Evolutionary conservation across 2,329 filamentous ascomycete species (phyloP).

Genomic region (Epichloe gansuensis): DNA sequence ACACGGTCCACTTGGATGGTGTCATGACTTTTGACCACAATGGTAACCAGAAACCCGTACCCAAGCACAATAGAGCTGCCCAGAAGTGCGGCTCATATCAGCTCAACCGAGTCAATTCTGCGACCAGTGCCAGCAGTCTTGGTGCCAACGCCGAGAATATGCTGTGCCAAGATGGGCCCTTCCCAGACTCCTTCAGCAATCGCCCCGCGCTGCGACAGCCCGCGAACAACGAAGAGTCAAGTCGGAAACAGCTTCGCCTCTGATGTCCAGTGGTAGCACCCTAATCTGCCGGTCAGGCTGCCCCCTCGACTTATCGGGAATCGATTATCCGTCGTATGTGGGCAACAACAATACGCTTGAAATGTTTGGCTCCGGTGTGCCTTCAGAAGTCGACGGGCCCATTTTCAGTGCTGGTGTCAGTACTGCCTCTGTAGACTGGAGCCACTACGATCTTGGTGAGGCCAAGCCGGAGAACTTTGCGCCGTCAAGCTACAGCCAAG

Average conservation of each 20-base stretch:
- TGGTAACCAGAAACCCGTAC: constrained; percentile 50
- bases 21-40: constrained; percentile 49
- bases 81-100: constrained; percentile 53
- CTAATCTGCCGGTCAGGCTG: constrained; percentile 40
- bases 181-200: constrained; percentile 19
- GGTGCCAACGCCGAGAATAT: constrained; percentile 30
- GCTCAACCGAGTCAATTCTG: constrained; percentile 45
- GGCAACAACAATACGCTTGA: constrained; percentile 35
- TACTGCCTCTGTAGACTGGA: constrained; percentile 37
- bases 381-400: constrained; percentile 41
- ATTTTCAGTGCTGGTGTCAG: constrained; percentile 51
- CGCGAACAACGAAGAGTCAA: constrained; percentile 42
- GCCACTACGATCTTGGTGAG: constrained; percentile 33
- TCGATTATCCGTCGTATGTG: constrained; percentile 38
- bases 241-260: constrained; percentile 50
- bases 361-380: constrained; percentile 34
- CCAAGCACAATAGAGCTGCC: constrained; percentile 47
- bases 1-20: constrained; percentile 50
- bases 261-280: constrained; percentile 38
- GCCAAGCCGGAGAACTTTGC: constrained; percentile 36
- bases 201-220: constrained; percentile 25
- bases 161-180: constrained; percentile 25
- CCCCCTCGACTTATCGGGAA: constrained; percentile 46
- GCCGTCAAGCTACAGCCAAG: constrained; percentile 43
- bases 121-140: constrained; percentile 39